These are phyloP conservation scores for Podospora fimiseda DNA, from an alignment of 495 filamentous ascomycete species.

Conservation along the genomic window DNA sequence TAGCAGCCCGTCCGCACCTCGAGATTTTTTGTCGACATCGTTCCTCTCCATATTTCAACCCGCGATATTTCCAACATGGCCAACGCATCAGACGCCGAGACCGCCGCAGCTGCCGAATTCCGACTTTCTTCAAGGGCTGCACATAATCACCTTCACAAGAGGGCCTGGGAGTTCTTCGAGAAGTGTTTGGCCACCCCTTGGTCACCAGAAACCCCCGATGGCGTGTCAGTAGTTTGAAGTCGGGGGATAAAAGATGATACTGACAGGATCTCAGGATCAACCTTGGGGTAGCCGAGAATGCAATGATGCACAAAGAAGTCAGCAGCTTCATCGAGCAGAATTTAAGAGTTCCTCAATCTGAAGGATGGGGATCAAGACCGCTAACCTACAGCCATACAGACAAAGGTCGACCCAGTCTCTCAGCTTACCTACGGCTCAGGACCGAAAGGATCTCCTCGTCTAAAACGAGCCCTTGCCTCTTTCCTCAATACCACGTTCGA, in stretches of 20 bases:
- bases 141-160: slow-evolving; percentile 6
- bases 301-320: slow-evolving; percentile 16
- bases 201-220: slow-evolving; percentile 13
- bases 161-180: slow-evolving; percentile 12
- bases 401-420: slow-evolving; percentile 9
- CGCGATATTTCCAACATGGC: background rate
- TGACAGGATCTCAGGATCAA: slow-evolving; percentile 10
- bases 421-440: slow-evolving; percentile 30
- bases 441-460: slow-evolving; percentile 17
- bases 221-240: slow-evolving; percentile 9
- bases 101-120: background rate
- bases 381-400: background rate
- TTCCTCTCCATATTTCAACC: too few species aligned
- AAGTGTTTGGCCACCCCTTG: slow-evolving; percentile 13
- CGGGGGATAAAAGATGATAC: too few species aligned
- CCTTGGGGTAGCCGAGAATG: slow-evolving; percentile 19
- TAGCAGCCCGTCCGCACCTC: too few species aligned
- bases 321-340: slow-evolving; percentile 17
- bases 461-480: slow-evolving; percentile 20
- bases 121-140: slow-evolving; percentile 4
- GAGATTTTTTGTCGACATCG: too few species aligned
- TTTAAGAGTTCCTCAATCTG: background rate
- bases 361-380: background rate
- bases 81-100: background rate
- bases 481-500: slow-evolving; percentile 24